A percentile compares a stretch with the other conserved stretches of the same genome.
Conservation (phyloP, 257 asterid genomes). For the Thymus mandschuricus region DNA sequence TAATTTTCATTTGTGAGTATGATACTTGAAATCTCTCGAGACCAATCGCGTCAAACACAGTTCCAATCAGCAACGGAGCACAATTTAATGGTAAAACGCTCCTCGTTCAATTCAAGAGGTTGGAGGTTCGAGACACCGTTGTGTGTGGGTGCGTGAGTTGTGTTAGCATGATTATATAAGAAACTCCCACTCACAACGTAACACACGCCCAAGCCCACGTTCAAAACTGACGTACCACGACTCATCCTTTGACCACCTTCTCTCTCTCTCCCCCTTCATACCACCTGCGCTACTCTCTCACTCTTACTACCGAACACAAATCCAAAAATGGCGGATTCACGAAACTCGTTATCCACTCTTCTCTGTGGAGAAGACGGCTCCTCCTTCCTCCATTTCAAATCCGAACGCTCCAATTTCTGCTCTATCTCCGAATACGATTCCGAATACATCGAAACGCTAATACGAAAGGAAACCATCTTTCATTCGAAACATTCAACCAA, state of each 20-base stretch:
- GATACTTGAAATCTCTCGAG: too few relatives aligned
- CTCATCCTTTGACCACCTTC: slow-evolving; percentile 21
- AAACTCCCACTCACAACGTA: neutral
- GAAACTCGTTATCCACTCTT: slow-evolving; percentile 38
- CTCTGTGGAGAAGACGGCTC: slow-evolving; percentile 50
- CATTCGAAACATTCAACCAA: slow-evolving; percentile 8
- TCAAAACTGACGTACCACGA: neutral
- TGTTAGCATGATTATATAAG: neutral
- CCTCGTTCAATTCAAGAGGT: too few relatives aligned
- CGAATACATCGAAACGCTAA: slow-evolving; percentile 42
- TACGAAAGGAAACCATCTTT: slow-evolving; percentile 41
- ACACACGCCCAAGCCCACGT: too few relatives aligned
- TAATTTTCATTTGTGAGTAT: too few relatives aligned
- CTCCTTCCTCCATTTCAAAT: slow-evolving; percentile 16
- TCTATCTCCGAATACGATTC: slow-evolving; percentile 40
- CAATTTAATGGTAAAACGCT: too few relatives aligned
- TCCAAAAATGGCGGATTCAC: slow-evolving; percentile 32
- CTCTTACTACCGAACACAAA: neutral
- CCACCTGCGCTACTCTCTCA: slow-evolving; percentile 11
- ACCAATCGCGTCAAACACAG: too few relatives aligned
- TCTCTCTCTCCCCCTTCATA: slow-evolving; percentile 7
- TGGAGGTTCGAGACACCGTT: too few relatives aligned
- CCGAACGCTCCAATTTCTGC: slow-evolving; percentile 14
- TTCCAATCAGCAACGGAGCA: too few relatives aligned
- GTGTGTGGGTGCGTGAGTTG: too few relatives aligned